A percentile compares a stretch with the other conserved stretches of the same genome.
Evolutionary conservation across 2,329 filamentous ascomycete genomes (phyloP).

Genomic region (Xylaria arbuscula): DNA sequence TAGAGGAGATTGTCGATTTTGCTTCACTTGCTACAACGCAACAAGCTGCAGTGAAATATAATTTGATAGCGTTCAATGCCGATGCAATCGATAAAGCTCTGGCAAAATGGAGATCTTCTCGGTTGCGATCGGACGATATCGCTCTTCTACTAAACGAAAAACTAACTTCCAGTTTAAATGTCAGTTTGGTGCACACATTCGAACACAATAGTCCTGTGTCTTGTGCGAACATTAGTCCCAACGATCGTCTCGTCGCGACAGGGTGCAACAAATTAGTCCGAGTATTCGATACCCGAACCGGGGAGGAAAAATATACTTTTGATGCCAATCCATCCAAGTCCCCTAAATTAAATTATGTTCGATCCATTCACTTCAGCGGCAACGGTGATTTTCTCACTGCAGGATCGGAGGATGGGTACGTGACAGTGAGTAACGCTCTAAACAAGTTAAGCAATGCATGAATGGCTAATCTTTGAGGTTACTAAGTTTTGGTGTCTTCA

Average conservation of each 20-base stretch:
- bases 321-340: not conserved
- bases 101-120: not conserved
- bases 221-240: conserved; percentile 10
- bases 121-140: not conserved
- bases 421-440: conserved; percentile 4
- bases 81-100: not conserved
- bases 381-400: not conserved
- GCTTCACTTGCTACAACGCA: too few relatives aligned
- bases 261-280: not conserved
- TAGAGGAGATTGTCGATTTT: too few relatives aligned
- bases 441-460: not conserved
- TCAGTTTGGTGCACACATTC: conserved; percentile 13
- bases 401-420: not conserved
- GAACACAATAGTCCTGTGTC: not conserved
- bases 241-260: conserved; percentile 14
- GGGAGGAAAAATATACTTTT: conserved; percentile 10
- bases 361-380: not conserved
- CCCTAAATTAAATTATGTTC: not conserved
- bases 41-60: conserved; percentile 8
- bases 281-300: conserved; percentile 15
- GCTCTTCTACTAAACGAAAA: conserved; percentile 12
- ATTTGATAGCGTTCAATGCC: not conserved
- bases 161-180: conserved; percentile 14
- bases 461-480: not conserved
- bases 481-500: conserved; percentile 11